Conservation (phyloP, 805 yeast genomes). For the Candida insectorum region DNA sequence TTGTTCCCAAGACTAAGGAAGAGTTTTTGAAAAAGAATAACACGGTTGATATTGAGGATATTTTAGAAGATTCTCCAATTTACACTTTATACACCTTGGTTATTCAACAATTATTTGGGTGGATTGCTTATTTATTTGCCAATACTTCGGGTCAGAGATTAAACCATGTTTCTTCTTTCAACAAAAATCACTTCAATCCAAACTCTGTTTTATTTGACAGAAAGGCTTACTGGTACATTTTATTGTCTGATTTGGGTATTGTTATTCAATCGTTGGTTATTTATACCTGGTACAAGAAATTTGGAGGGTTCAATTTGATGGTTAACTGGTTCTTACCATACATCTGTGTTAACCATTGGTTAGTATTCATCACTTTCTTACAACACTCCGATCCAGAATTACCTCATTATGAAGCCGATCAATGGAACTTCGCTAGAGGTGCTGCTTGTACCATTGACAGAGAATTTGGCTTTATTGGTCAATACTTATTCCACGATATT, state of each 20-base stretch:
- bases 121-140: slow-evolving; percentile 61
- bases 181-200: slow-evolving; percentile 70
- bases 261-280: slow-evolving; percentile 47
- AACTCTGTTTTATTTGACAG: slow-evolving; percentile 69
- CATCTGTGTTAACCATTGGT: slow-evolving; percentile 83
- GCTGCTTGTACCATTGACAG: slow-evolving; percentile 89
- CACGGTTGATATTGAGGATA: slow-evolving; percentile 44
- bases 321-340: slow-evolving; percentile 77
- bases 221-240: slow-evolving; percentile 67
- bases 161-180: slow-evolving; percentile 42
- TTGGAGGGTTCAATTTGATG: slow-evolving; percentile 60
- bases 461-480: slow-evolving; percentile 76
- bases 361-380: slow-evolving; percentile 78
- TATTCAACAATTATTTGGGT: slow-evolving; percentile 74
- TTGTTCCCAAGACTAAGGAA: slow-evolving; percentile 69
- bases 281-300: slow-evolving; percentile 57
- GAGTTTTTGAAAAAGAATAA: slow-evolving; percentile 42
- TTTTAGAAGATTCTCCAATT: slow-evolving; percentile 74
- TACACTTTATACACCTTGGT: slow-evolving; percentile 54
- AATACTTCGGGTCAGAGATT: slow-evolving; percentile 70
- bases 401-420: slow-evolving; percentile 73
- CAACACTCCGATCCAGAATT: slow-evolving; percentile 79
- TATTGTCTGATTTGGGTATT: slow-evolving; percentile 73
- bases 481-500: slow-evolving; percentile 79
- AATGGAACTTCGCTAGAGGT: slow-evolving; percentile 87